Percentiles rank a stretch among this genome's conserved stretches.
Conservation (phyloP, 2,329 filamentous ascomycete species). For the Fusarium tanahbumbuense region DNA sequence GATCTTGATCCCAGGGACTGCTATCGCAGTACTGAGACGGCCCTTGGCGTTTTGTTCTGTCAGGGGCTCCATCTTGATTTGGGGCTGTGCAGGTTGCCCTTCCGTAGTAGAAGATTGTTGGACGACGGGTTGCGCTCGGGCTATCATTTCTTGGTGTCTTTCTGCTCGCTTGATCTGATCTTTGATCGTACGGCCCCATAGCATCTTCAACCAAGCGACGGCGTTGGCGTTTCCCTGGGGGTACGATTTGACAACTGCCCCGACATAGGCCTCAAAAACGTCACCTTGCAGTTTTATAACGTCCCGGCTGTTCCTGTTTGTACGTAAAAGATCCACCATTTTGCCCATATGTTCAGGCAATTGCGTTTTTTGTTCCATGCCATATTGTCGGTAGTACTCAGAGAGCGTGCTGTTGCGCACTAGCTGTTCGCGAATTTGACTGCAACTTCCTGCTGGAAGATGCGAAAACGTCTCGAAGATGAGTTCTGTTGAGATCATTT, state of each 20-base stretch:
- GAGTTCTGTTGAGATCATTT: slow-evolving; percentile 78
- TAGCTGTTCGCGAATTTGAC: slow-evolving; percentile 80
- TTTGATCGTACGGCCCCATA: slow-evolving; percentile 77
- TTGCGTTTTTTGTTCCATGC: slow-evolving; percentile 72
- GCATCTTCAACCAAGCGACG: slow-evolving; percentile 76
- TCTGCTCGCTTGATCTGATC: slow-evolving; percentile 63
- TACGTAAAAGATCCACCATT: slow-evolving; percentile 39
- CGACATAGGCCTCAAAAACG: slow-evolving; percentile 91
- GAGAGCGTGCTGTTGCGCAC: slow-evolving; percentile 84
- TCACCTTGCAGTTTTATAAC: slow-evolving; percentile 83
- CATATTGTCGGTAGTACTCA: slow-evolving; percentile 76
- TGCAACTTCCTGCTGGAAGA: slow-evolving; percentile 74
- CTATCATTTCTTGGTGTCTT: slow-evolving; percentile 29
- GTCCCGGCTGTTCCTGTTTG: slow-evolving; percentile 59
- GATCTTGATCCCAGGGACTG: slow-evolving; percentile 68
- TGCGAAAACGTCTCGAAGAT: slow-evolving; percentile 77
- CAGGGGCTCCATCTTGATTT: neutral
- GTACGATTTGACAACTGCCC: slow-evolving; percentile 78
- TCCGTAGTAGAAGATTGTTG: neutral
- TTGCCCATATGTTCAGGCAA: slow-evolving; percentile 61
- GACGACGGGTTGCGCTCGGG: neutral
- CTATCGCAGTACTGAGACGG: slow-evolving; percentile 54
- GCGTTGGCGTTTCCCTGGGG: slow-evolving; percentile 70
- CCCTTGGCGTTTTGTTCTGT: slow-evolving; percentile 46
- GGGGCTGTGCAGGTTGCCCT: neutral